These are phyloP conservation scores for Plantago lanceolata DNA, from an alignment of 305 asterid species.

Conservation along the genomic window DNA sequence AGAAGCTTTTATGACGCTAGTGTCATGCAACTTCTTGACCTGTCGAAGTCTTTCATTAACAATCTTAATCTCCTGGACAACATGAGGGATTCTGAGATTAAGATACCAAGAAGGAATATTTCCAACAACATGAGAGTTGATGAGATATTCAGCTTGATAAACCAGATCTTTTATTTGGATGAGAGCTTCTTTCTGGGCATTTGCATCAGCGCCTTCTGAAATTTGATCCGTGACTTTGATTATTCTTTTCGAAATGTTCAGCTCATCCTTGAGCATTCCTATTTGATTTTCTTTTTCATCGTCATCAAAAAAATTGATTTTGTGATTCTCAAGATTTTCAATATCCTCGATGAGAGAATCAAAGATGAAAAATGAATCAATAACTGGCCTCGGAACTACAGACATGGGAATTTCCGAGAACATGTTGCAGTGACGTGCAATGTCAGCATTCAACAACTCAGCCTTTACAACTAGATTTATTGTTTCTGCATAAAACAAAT, in stretches of 20 bases:
- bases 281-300: slow-evolving; percentile 10
- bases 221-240: not conserved
- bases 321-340: not conserved
- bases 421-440: not conserved
- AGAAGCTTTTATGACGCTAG: not conserved
- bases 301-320: not conserved
- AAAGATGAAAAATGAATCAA: slow-evolving; percentile 9
- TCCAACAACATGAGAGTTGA: slow-evolving; percentile 14
- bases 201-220: not conserved
- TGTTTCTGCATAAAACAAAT: not conserved
- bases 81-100: slow-evolving; percentile 1
- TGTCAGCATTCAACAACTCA: not conserved
- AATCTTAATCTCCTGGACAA: not conserved
- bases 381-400: not conserved
- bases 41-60: not conserved
- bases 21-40: not conserved
- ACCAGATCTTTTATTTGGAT: slow-evolving; percentile 12
- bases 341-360: slow-evolving; percentile 19
- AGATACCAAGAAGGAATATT: slow-evolving; percentile 5
- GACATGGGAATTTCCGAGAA: not conserved
- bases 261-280: slow-evolving; percentile 9
- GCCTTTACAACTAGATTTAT: not conserved
- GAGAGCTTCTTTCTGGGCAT: slow-evolving; percentile 2
- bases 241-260: slow-evolving; percentile 4
- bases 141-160: slow-evolving; percentile 21